These are phyloP conservation scores for Diphasiastrum complanatum DNA, from an alignment of 83 land plant species.

Conservation along the genomic window DNA sequence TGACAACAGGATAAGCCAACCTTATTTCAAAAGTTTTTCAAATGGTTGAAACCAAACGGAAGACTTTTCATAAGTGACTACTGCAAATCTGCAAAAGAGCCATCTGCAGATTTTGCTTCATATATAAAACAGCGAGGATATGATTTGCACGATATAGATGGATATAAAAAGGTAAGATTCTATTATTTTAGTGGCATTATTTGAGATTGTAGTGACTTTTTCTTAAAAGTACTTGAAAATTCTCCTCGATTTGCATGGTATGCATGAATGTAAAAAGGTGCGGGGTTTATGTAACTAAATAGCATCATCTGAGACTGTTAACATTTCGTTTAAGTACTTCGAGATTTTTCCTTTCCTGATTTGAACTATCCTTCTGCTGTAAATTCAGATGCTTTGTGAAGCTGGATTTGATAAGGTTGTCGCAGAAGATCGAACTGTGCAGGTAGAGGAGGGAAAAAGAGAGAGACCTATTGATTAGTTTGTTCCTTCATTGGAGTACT, in stretches of 20 bases:
- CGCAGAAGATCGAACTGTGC: slow-evolving; percentile 91
- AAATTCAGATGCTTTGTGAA: slow-evolving; percentile 80
- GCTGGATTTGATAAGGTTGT: slow-evolving; percentile 81
- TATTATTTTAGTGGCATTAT: not conserved
- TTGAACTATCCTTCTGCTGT: no score
- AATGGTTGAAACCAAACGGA: slow-evolving; percentile 94
- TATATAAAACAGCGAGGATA: slow-evolving; percentile 94
- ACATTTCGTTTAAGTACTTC: no score
- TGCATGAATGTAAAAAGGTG: no score
- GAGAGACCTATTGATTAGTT: no score
- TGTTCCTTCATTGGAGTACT: no score
- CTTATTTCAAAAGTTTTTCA: slow-evolving; percentile 59
- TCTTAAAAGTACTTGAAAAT: no score
- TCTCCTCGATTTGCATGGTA: no score
- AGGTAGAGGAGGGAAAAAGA: slow-evolving; percentile 43
- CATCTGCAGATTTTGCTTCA: slow-evolving; percentile 61
- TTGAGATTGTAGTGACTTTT: no score
- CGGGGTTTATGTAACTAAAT: no score
- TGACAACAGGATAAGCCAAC: slow-evolving; percentile 80
- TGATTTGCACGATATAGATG: slow-evolving; percentile 83
- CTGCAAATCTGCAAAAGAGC: slow-evolving; percentile 54
- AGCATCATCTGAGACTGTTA: no score
- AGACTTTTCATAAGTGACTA: slow-evolving; percentile 85
- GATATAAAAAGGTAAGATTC: slow-evolving; percentile 73
- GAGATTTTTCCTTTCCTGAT: no score